phyloP scores from a whole-genome alignment of 2,329 filamentous ascomycete genomes.

The Neopestalotiopsis sp. region DNA sequence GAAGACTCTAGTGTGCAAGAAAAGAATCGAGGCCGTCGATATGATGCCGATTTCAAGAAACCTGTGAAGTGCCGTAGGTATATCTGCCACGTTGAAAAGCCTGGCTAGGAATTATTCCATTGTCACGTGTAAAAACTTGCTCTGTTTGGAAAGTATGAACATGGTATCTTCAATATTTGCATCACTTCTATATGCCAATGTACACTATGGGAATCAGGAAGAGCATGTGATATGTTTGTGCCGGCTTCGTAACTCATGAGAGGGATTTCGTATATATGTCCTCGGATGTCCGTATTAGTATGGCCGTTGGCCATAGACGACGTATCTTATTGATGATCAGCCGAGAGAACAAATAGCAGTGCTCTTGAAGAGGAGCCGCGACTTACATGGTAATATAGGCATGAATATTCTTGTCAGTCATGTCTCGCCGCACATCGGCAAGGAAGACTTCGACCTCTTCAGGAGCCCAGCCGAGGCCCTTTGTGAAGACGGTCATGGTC shows the following conservation, averaged over 20 bases:
- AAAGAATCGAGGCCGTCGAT: neutral
- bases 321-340: constrained; percentile 2
- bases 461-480: constrained; percentile 35
- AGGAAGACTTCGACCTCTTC: constrained; percentile 39
- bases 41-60: too few species aligned
- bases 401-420: constrained; percentile 37
- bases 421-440: constrained; percentile 36
- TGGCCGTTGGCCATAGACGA: constrained; percentile 12
- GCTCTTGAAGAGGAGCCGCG: neutral
- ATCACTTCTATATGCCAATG: neutral
- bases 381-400: constrained; percentile 38
- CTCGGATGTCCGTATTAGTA: neutral
- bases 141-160: neutral
- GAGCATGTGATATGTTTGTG: neutral
- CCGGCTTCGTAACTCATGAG: neutral
- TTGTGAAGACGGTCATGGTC: constrained; percentile 38
- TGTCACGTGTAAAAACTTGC: too few species aligned
- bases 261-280: neutral
- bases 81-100: too few species aligned
- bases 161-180: neutral
- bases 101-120: too few species aligned
- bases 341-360: neutral
- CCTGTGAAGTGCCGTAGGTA: too few species aligned
- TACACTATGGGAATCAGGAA: neutral
- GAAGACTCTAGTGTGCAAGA: too few species aligned